Base-by-base conservation (phyloP, 2,329 filamentous ascomycete genomes). In the Alternaria sp. region DNA sequence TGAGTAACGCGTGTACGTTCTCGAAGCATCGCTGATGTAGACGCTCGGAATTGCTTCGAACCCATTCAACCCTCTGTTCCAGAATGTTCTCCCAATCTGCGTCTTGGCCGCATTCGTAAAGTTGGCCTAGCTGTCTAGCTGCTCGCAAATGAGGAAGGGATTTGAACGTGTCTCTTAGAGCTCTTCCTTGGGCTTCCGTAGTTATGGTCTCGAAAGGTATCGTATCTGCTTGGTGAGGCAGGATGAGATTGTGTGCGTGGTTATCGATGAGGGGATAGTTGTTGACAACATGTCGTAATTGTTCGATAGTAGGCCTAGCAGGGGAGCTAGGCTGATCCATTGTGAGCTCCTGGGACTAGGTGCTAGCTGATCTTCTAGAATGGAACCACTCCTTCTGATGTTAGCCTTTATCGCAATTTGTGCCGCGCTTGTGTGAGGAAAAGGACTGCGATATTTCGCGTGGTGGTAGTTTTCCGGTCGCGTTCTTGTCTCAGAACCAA, bases 91-190 rank as follows among this genome's bases (percentile, higher is more conserved):
- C 76, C 84, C 91, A 93, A 6, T 85, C 86, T n/a, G 84, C 82
- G 38, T 86, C 81, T 5, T 73, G 67, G 1, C 75, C 66, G 67
- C 89, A 91, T 22, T 82, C 83, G 44, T 93, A 89, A 11, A 91
- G 82, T 20, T 82, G 77, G 0, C 89, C 83, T 4, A 96, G 84
- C 72, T 93, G 89, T 60, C 85, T 87, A 11, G 89, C 85, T 28
- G 89, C 91, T 39, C 91, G 87, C 2, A 92, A 79, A 67, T 94
- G 89, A 8, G 91, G 83, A 8, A 96, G 81, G 3, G 88, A 87
- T 14, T 85, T 86, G 46, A 79, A 81, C 0, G 87, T 85, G 57
- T 89, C 86, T 42, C 85, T 76, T 28, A 94, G 81, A 12, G 91
- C 91, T 57, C 86, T 81, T 7, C 89, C 91, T 58, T 86, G 81